Percentiles rank a stretch among this genome's conserved stretches.
These are phyloP conservation scores for Tetrapisispora namnaoensis DNA, from an alignment of 805 yeast species.

Conservation along the genomic window DNA sequence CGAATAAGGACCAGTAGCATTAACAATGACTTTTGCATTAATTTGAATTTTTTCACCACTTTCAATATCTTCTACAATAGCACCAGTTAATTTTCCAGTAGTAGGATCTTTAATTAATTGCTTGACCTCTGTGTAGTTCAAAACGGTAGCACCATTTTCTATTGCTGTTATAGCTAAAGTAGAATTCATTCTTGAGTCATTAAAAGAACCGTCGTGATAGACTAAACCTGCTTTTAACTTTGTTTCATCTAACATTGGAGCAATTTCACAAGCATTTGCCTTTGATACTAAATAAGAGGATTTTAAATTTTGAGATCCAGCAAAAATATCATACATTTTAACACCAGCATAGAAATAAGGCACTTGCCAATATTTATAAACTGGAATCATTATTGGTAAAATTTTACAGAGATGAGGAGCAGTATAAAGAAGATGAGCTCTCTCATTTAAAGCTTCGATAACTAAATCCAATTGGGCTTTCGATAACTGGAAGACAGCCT, in stretches of 20 bases:
- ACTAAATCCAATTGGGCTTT: constrained; percentile 84
- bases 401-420: constrained; percentile 87
- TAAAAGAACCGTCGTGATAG: constrained; percentile 91
- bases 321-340: constrained; percentile 84
- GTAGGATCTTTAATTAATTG: constrained; percentile 57
- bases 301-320: constrained; percentile 79
- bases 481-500: constrained; percentile 86
- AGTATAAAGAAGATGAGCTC: constrained; percentile 74
- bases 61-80: constrained; percentile 61
- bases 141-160: constrained; percentile 78
- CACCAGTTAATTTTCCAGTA: constrained; percentile 60
- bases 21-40: constrained; percentile 65
- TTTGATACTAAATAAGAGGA: constrained; percentile 64
- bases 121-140: constrained; percentile 77
- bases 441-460: constrained; percentile 79
- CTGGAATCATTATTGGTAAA: constrained; percentile 92
- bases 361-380: constrained; percentile 89
- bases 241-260: constrained; percentile 76
- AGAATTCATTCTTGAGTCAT: constrained; percentile 85
- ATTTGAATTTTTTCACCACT: constrained; percentile 54
- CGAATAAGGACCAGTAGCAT: constrained; percentile 92
- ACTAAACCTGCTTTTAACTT: constrained; percentile 83
- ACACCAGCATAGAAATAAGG: constrained; percentile 91
- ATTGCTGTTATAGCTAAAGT: constrained; percentile 79
- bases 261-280: constrained; percentile 55